These are phyloP conservation scores for Solanum clarkiae DNA, from an alignment of 257 asterid genomes.

Conservation along the genomic window DNA sequence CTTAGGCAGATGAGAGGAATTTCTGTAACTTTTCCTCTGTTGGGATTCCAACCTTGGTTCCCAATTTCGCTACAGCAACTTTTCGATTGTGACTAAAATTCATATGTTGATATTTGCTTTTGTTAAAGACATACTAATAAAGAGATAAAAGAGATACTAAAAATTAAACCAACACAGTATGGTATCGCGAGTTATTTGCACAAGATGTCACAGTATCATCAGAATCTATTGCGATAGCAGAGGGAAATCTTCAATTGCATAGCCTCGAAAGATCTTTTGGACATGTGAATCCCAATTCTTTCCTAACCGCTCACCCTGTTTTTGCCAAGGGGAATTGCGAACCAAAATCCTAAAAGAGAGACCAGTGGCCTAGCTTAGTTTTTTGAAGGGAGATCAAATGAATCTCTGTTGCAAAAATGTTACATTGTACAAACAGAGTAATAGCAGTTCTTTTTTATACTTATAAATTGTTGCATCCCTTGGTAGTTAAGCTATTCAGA, in stretches of 20 bases:
- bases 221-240: neutral
- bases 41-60: neutral
- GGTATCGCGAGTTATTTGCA: neutral
- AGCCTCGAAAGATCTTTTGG: neutral
- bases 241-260: neutral
- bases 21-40: neutral
- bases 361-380: neutral
- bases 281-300: neutral
- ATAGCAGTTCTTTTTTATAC: neutral
- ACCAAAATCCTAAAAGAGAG: neutral
- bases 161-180: neutral
- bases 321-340: neutral
- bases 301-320: neutral
- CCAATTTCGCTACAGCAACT: neutral
- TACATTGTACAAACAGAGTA: neutral
- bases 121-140: neutral
- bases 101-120: neutral
- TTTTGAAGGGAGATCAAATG: neutral
- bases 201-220: neutral
- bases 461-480: neutral
- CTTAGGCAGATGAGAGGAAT: neutral
- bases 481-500: neutral
- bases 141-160: neutral
- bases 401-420: neutral
- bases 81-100: neutral